Percentiles rank a stretch among this genome's conserved stretches.
phyloP scores from a whole-genome alignment of 2,329 filamentous ascomycete species.

The Pseudogymnoascus sp. region DNA sequence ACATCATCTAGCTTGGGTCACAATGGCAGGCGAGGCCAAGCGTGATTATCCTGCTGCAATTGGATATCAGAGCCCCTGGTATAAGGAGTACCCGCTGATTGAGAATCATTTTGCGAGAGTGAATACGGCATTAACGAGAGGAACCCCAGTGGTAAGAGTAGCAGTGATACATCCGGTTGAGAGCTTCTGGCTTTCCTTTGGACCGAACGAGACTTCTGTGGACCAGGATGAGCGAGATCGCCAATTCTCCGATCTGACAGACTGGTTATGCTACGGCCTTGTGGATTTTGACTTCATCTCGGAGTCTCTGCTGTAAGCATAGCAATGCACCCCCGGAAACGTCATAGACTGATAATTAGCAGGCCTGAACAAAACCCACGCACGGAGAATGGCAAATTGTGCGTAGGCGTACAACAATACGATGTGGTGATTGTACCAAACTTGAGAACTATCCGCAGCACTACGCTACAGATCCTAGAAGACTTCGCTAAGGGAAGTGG shows the following conservation, averaged over 20 bases:
- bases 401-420: constrained; percentile 27
- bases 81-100: constrained; percentile 27
- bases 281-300: constrained; percentile 31
- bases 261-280: constrained; percentile 27
- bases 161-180: constrained; percentile 31
- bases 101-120: constrained; percentile 30
- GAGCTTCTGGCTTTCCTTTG: constrained; percentile 30
- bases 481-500: constrained; percentile 22
- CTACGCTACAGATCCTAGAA: constrained; percentile 23
- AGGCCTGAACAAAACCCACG: constrained; percentile 5
- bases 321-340: neutral
- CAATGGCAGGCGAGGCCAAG: constrained; percentile 30
- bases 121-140: constrained; percentile 27
- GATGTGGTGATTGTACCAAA: constrained; percentile 28
- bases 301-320: constrained; percentile 26
- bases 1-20: constrained; percentile 29
- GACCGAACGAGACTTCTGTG: constrained; percentile 24
- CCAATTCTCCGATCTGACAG: constrained; percentile 24
- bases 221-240: constrained; percentile 23
- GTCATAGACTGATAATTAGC: neutral
- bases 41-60: constrained; percentile 29
- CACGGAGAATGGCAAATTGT: constrained; percentile 11
- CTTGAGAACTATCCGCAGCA: constrained; percentile 27
- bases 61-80: constrained; percentile 31
- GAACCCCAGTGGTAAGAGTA: constrained; percentile 25